Base-by-base conservation (phyloP, 2,329 filamentous ascomycete species). In the Pseudogymnoascus sp. region DNA sequence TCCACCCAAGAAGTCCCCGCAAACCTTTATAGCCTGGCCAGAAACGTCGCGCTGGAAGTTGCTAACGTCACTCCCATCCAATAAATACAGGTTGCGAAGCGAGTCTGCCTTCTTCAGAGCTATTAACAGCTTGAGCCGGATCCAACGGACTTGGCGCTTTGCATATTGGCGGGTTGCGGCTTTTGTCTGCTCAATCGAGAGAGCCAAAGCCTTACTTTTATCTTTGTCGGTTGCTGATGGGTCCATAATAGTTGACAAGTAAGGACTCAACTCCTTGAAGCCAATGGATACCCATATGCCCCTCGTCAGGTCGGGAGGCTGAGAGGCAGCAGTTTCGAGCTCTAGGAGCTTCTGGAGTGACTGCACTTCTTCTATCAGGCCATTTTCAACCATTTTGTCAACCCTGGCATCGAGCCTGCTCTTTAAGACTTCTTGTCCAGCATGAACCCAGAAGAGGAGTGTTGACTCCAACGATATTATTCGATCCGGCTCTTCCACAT, bases 201-300 rank as follows among this genome's bases (percentile, higher is more conserved):
- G 72, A 0, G 72, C 68, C 67, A 83, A 86, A 13, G 92, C 73
- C 17, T 78, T 78, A 19, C 82, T 79, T 60, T 42, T 60, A 3
- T 83, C 78, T 64, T 70, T 61, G 42, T 67, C 59, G 29, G 69
- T 65, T 62, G 68, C 23, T 62, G 67, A 63, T 7, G 68, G 69
- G 64, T 74, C 65, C 67, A 76, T 69, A 13, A 79, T 65, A 1
- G 83, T 82, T 1, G 77, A 70, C 23, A 93, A 77, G 70, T 92
- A 96, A 0, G 84, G 81, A 64, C 89, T 83, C 72, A 97, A 89
- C 72, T 99, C 91, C 73, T 96, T 97, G 76, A 92, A 97, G 0
- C 95, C 95, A 66, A 99, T 99, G 1, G 93, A 95, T 62, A 96
- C 89, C 92, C 93, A 99, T 46, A 99, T 96, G 0, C 95, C 96